These are phyloP conservation scores for Lactifluus volemus DNA, from an alignment of 768 basidiomycete genomes.

Conservation along the genomic window DNA sequence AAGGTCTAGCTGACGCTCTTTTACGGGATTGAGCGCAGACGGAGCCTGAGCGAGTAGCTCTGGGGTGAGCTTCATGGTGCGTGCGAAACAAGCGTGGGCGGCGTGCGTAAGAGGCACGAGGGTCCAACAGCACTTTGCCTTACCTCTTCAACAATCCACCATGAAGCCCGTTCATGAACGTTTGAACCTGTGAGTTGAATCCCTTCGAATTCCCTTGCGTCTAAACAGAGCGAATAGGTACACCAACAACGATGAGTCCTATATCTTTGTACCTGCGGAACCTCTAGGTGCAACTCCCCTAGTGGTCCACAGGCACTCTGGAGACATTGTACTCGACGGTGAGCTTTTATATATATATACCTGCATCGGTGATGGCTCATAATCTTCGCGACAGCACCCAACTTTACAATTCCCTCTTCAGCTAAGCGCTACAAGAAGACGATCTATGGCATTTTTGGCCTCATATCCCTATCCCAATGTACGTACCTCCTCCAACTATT, in stretches of 20 bases:
- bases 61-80: slow-evolving; percentile 80
- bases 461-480: slow-evolving; percentile 74
- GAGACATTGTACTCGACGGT: slow-evolving; percentile 67
- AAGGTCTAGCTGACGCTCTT: slow-evolving; percentile 87
- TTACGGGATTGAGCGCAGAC: slow-evolving; percentile 72
- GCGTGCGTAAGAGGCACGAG: background rate
- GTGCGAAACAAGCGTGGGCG: background rate
- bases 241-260: slow-evolving; percentile 61
- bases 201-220: background rate
- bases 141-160: slow-evolving; percentile 26
- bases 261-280: slow-evolving; percentile 67
- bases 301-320: slow-evolving; percentile 65
- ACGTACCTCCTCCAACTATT: slow-evolving; percentile 21
- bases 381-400: slow-evolving; percentile 12
- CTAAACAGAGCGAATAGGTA: slow-evolving; percentile 38
- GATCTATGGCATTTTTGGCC: slow-evolving; percentile 68
- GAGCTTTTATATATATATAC: slow-evolving; percentile 20
- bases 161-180: slow-evolving; percentile 69
- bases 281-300: slow-evolving; percentile 54
- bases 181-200: slow-evolving; percentile 48
- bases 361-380: background rate
- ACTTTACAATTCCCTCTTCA: slow-evolving; percentile 34
- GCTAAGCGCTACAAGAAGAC: slow-evolving; percentile 54
- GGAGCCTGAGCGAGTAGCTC: slow-evolving; percentile 80
- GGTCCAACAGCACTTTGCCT: background rate